A percentile compares a stretch with the other conserved stretches of the same genome.
Evolutionary conservation across 2,329 filamentous ascomycete genomes (phyloP).

Genomic region (Aureobasidium sp.): DNA sequence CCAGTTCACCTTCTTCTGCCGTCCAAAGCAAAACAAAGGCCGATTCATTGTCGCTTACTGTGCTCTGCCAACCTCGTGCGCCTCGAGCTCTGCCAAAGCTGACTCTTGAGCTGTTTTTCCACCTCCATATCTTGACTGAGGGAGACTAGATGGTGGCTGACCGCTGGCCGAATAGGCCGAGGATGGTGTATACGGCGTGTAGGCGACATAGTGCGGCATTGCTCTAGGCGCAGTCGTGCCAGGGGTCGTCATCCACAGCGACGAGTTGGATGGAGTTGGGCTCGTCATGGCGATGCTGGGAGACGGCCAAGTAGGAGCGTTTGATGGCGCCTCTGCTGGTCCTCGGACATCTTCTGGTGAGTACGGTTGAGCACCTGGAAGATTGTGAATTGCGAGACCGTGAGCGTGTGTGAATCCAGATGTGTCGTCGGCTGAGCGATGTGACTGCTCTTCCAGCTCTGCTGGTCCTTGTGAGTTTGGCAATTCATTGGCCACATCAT

Average conservation of each 20-base stretch:
- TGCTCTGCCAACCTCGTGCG: constrained; percentile 2
- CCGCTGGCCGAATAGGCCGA: background rate
- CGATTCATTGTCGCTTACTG: background rate
- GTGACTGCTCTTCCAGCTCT: background rate
- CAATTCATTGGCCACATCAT: background rate
- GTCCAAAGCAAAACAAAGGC: background rate
- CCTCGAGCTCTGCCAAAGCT: constrained; percentile 8
- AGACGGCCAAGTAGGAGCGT: background rate
- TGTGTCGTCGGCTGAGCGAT: background rate
- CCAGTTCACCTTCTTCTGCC: background rate
- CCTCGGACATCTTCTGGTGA: constrained; percentile 5
- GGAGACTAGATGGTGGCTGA: constrained; percentile 14
- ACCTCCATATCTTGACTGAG: background rate
- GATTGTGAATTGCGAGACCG: background rate
- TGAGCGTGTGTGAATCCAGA: background rate
- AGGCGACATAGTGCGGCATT: background rate
- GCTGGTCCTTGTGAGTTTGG: background rate
- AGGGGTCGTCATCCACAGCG: background rate
- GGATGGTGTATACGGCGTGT: constrained; percentile 1
- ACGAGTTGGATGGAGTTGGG: constrained; percentile 9
- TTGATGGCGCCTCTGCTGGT: constrained; percentile 4
- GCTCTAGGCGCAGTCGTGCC: background rate
- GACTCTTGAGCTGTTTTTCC: background rate
- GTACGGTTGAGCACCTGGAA: background rate
- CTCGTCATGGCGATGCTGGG: background rate